These are phyloP conservation scores for Glycine latifolia DNA, from an alignment of 306 rosid species.

Conservation along the genomic window DNA sequence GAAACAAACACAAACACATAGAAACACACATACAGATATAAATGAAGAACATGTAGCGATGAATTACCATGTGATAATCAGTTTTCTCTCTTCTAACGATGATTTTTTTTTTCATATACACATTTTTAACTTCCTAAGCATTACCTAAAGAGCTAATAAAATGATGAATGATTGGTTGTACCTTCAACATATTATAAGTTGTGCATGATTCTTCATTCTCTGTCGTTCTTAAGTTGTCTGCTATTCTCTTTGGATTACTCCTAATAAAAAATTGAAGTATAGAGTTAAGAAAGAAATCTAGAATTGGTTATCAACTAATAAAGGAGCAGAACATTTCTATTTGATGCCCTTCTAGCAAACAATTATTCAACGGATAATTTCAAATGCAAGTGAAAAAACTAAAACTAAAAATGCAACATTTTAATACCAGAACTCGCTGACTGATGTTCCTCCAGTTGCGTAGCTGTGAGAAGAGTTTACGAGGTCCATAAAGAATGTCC, in stretches of 20 bases:
- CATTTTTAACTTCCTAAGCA: constrained; percentile 26
- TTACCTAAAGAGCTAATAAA: background rate
- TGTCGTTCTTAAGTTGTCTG: constrained; percentile 52
- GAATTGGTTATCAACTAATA: constrained; percentile 21
- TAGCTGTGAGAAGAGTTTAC: constrained; percentile 92
- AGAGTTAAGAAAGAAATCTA: constrained; percentile 25
- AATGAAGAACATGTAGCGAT: constrained; percentile 6
- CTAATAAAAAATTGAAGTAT: constrained; percentile 48
- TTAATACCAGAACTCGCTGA: constrained; percentile 78
- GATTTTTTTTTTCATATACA: background rate
- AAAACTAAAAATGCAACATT: constrained; percentile 39
- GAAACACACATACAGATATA: background rate
- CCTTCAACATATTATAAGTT: constrained; percentile 96
- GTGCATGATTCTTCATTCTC: constrained; percentile 94
- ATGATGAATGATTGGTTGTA: constrained; percentile 39
- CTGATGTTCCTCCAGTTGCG: constrained; percentile 99
- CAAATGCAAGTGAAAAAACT: constrained; percentile 39
- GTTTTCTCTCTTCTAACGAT: background rate
- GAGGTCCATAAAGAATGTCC: constrained; percentile 79
- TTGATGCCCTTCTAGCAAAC: constrained; percentile 8
- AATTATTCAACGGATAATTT: constrained; percentile 32
- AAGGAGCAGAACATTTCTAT: constrained; percentile 18
- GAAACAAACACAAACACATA: background rate
- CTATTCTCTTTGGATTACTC: constrained; percentile 79
- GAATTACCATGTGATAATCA: constrained; percentile 27